A percentile compares a stretch with the other conserved stretches of the same genome.
These are phyloP conservation scores for Manihot esculenta DNA, from an alignment of 441 rosid genomes.

Conservation along the genomic window DNA sequence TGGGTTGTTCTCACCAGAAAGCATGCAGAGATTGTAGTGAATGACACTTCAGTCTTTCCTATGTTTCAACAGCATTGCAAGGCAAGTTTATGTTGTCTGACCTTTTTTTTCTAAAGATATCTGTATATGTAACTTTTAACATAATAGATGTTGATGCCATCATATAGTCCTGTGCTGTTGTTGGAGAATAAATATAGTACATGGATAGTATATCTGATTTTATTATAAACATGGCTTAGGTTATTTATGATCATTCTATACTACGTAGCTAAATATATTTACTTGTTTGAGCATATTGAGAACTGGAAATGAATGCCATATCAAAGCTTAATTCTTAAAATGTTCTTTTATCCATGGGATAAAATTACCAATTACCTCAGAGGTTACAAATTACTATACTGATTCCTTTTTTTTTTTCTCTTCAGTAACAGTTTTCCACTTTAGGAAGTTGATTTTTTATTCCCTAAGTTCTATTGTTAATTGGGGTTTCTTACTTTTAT, in stretches of 20 bases:
- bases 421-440: neutral
- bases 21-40: constrained; percentile 84
- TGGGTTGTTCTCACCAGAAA: constrained; percentile 89
- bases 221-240: neutral
- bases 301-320: constrained; percentile 6
- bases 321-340: neutral
- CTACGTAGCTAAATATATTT: neutral
- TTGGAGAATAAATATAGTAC: constrained; percentile 1
- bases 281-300: constrained; percentile 1
- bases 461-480: constrained; percentile 2
- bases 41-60: constrained; percentile 75
- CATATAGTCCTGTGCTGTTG: neutral
- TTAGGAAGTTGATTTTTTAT: neutral
- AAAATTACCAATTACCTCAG: neutral
- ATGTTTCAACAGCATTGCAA: constrained; percentile 88
- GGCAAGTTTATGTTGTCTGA: constrained; percentile 46
- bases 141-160: constrained; percentile 6
- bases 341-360: neutral
- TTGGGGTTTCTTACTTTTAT: constrained; percentile 2
- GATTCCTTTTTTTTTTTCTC: neutral
- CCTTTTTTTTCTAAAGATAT: neutral
- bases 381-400: neutral
- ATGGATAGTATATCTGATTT: constrained; percentile 8
- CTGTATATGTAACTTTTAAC: neutral
- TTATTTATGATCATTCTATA: neutral